Percentiles rank a stretch among this genome's conserved stretches.
These are phyloP conservation scores for Alternaria longipes DNA, from an alignment of 2,329 filamentous ascomycete genomes.

Conservation along the genomic window DNA sequence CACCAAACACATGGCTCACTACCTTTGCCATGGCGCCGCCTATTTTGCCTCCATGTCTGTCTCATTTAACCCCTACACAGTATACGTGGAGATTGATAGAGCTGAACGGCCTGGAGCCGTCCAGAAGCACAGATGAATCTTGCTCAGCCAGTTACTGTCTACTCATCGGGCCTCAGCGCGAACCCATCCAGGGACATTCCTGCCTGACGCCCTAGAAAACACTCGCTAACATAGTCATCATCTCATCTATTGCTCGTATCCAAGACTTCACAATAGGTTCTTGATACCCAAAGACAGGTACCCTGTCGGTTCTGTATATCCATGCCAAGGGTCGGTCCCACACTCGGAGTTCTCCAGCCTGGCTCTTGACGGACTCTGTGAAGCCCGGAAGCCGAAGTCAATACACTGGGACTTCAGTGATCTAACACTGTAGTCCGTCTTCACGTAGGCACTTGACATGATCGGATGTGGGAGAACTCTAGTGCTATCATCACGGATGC, in stretches of 20 bases:
- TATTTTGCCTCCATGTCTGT: background rate
- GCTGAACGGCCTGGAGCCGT: background rate
- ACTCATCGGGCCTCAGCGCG: background rate
- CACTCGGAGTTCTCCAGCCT: background rate
- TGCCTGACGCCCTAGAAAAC: background rate
- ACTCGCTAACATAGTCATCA: background rate
- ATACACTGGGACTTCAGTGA: background rate
- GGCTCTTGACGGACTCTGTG: too few species aligned
- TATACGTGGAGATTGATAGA: background rate
- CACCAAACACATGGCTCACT: background rate
- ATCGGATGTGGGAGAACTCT: background rate
- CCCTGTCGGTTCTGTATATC: background rate
- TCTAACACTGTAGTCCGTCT: background rate
- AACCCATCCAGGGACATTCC: background rate
- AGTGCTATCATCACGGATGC: background rate
- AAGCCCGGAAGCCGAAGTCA: background rate
- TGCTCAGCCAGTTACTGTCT: background rate
- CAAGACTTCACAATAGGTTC: background rate
- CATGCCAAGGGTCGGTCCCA: constrained; percentile 2
- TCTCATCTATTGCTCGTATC: background rate
- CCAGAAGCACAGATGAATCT: background rate
- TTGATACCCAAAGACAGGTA: background rate
- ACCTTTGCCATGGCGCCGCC: constrained; percentile 5
- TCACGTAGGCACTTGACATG: background rate
- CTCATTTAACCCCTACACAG: background rate